phyloP scores from a whole-genome alignment of 352 stramenopile species.

The Pythium volutum region DNA sequence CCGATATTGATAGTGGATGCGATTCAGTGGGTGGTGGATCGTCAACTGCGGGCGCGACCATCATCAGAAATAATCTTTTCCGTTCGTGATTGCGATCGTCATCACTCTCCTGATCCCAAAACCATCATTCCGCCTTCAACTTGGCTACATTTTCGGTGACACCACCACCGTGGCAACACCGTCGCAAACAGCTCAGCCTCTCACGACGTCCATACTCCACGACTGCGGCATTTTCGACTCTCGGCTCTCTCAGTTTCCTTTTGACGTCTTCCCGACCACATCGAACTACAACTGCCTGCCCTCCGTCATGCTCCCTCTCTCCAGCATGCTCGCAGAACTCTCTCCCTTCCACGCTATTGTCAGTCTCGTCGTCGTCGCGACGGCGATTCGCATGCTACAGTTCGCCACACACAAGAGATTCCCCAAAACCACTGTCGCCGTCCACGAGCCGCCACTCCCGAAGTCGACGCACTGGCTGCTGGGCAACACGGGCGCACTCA shows the following conservation, averaged over 20 bases:
- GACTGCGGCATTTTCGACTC: background rate
- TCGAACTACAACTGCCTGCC: background rate
- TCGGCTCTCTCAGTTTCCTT: background rate
- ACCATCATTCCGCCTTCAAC: background rate
- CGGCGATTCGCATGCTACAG: background rate
- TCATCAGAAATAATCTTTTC: background rate
- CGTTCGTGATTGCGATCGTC: background rate
- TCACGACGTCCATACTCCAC: too few relatives aligned
- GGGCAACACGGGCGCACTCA: slow-evolving; percentile 23
- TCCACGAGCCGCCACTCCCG: slow-evolving; percentile 14
- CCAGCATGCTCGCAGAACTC: background rate
- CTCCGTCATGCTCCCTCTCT: background rate
- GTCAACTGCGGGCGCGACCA: background rate
- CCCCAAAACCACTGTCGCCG: background rate
- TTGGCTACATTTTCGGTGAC: background rate
- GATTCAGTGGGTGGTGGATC: background rate
- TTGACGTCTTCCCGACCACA: background rate
- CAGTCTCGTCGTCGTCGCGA: background rate
- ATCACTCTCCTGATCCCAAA: background rate
- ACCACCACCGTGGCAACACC: too few relatives aligned
- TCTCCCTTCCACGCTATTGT: background rate
- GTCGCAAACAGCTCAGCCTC: too few relatives aligned
- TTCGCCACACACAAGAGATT: background rate
- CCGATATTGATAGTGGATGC: too few relatives aligned
- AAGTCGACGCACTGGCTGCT: slow-evolving; percentile 10